Percentiles rank a stretch among this genome's conserved stretches.
phyloP scores from a whole-genome alignment of 176 grass and related monocot species.

The Typha latifolia region DNA sequence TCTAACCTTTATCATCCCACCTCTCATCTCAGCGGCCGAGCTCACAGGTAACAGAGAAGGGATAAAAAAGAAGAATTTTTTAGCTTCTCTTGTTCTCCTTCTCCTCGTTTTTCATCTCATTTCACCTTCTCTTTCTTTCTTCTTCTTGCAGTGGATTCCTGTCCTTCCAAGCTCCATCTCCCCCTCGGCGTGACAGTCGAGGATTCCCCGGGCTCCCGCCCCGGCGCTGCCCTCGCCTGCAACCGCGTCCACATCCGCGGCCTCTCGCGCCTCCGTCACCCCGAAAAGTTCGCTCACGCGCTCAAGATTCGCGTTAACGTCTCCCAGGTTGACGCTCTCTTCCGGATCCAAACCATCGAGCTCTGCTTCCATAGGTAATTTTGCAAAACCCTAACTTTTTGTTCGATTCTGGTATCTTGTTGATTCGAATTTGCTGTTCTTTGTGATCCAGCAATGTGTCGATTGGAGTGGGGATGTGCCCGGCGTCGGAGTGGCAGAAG shows the following conservation, averaged over 20 bases:
- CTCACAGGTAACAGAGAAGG: conserved; percentile 38
- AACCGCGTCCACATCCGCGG: conserved; percentile 51
- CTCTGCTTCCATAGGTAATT: conserved; percentile 79
- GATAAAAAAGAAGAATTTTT: conserved; percentile 9
- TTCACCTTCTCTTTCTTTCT: neutral
- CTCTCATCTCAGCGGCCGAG: conserved; percentile 25
- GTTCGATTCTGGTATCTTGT: neutral
- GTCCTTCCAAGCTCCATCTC: conserved; percentile 4
- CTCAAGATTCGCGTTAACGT: conserved; percentile 42
- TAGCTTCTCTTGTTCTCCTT: conserved; percentile 3
- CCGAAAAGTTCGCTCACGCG: conserved; percentile 58
- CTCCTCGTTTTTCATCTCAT: neutral
- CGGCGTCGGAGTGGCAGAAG: conserved; percentile 62
- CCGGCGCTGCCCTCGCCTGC: conserved; percentile 26
- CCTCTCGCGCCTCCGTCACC: conserved; percentile 56
- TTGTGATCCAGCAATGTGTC: conserved; percentile 53
- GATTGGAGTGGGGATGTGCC: conserved; percentile 58
- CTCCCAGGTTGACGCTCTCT: conserved; percentile 15
- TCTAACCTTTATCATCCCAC: conserved; percentile 9
- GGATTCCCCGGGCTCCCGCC: conserved; percentile 29
- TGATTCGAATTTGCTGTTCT: neutral
- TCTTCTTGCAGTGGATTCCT: conserved; percentile 27
- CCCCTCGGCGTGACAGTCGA: conserved; percentile 21
- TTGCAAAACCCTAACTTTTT: conserved; percentile 19
- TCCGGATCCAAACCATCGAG: conserved; percentile 53